phyloP scores from a whole-genome alignment of 139 green algal genomes.

The Trebouxia sp. region DNA sequence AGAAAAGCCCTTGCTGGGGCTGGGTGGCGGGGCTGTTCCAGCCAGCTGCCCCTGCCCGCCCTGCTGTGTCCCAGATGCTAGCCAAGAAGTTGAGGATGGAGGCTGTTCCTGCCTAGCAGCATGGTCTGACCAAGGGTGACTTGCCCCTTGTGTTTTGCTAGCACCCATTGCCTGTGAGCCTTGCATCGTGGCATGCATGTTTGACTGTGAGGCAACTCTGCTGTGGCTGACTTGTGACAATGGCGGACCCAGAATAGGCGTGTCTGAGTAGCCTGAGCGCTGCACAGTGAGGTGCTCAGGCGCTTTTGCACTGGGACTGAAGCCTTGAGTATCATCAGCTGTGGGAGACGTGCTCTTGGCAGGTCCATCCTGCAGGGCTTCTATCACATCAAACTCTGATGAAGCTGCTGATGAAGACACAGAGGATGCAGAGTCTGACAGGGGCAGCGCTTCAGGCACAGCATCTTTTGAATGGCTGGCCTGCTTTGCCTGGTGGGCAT shows the following conservation, averaged over 20 bases:
- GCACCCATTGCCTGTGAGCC: too few relatives aligned
- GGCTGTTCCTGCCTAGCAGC: too few relatives aligned
- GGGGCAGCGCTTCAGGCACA: too few relatives aligned
- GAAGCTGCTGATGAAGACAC: neutral
- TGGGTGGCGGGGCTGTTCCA: neutral
- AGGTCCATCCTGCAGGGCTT: neutral
- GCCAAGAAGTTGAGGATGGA: too few relatives aligned
- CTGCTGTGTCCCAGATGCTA: too few relatives aligned
- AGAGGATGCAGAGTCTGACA: too few relatives aligned
- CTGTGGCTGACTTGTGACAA: neutral
- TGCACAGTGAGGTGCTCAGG: neutral
- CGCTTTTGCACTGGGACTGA: neutral
- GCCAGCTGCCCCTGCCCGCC: neutral
- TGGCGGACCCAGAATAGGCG: neutral
- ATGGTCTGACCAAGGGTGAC: too few relatives aligned
- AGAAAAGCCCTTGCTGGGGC: conserved; percentile 16
- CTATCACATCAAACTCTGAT: neutral
- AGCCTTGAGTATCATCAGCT: neutral
- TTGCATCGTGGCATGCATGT: too few relatives aligned
- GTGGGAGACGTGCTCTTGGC: neutral
- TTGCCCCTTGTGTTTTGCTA: too few relatives aligned
- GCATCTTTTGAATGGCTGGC: too few relatives aligned
- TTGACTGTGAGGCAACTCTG: too few relatives aligned
- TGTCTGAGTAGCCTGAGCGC: conserved; percentile 6
- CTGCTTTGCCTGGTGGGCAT: too few relatives aligned